Conservation (phyloP, 202 grass and related monocot genomes). For the Hordeum pubiflorum region DNA sequence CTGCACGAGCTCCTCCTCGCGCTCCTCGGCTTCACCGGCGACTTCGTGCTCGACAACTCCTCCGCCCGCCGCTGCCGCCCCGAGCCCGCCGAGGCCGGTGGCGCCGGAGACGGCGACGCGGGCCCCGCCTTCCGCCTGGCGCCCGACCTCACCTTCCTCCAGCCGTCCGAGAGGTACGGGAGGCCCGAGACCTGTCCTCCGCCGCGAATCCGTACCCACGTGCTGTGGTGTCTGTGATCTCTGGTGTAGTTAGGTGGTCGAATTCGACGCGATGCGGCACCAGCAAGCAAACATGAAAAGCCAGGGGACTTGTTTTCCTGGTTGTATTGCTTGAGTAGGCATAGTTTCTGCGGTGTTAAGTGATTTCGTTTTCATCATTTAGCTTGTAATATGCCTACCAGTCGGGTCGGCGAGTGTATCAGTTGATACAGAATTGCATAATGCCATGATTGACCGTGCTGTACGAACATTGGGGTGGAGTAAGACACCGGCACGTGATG, state of each 20-base stretch:
- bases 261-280: neutral
- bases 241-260: neutral
- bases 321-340: neutral
- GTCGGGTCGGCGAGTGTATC: neutral
- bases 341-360: neutral
- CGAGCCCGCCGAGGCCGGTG: conserved; percentile 18
- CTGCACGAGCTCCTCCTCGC: conserved; percentile 89
- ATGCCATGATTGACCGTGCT: neutral
- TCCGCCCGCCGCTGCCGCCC: conserved; percentile 17
- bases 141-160: conserved; percentile 83
- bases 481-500: neutral
- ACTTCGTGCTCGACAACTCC: conserved; percentile 65
- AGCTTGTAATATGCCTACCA: neutral
- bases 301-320: neutral
- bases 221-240: conserved; percentile 8
- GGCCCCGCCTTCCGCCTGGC: conserved; percentile 75
- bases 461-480: neutral
- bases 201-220: neutral
- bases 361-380: neutral
- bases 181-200: neutral
- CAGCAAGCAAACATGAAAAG: neutral
- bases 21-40: conserved; percentile 85
- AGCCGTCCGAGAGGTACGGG: conserved; percentile 75
- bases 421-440: neutral
- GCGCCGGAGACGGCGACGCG: conserved; percentile 7